phyloP scores from a whole-genome alignment of 2,329 filamentous ascomycete species.

The Rhexocercosporidium sp. region DNA sequence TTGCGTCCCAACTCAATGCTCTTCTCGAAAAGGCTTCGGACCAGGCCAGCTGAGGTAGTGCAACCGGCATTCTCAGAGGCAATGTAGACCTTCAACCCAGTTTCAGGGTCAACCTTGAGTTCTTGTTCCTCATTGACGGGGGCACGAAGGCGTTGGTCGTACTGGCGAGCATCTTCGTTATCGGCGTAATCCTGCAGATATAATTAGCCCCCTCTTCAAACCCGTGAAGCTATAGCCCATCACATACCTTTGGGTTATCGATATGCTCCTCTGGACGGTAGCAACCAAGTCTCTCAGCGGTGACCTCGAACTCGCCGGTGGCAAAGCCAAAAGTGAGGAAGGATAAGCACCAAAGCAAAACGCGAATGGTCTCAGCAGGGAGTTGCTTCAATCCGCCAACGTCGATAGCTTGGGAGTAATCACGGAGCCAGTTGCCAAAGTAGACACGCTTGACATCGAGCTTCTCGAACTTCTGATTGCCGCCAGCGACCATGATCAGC shows the following conservation, averaged over 20 bases:
- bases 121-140: constrained; percentile 79
- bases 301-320: constrained; percentile 83
- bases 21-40: constrained; percentile 71
- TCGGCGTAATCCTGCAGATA: constrained; percentile 50
- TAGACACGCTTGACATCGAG: constrained; percentile 86
- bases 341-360: constrained; percentile 20
- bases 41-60: constrained; percentile 77
- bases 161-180: constrained; percentile 72
- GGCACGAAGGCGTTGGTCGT: constrained; percentile 46
- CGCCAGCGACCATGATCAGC: constrained; percentile 62
- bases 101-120: constrained; percentile 73
- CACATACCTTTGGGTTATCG: constrained; percentile 56
- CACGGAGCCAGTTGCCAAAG: constrained; percentile 92
- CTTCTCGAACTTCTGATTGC: constrained; percentile 81
- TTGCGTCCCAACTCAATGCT: constrained; percentile 78
- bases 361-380: constrained; percentile 22
- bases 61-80: constrained; percentile 78
- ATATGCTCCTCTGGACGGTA: constrained; percentile 84
- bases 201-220: constrained; percentile 72
- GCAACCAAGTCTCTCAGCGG: constrained; percentile 74
- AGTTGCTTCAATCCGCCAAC: constrained; percentile 68
- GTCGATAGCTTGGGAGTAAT: constrained; percentile 91
- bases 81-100: constrained; percentile 89
- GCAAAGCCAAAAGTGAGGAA: constrained; percentile 87
- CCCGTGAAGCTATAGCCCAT: constrained; percentile 38